Evolutionary conservation across 805 yeast species (phyloP).

Genomic region (Yarrowia sp.): DNA sequence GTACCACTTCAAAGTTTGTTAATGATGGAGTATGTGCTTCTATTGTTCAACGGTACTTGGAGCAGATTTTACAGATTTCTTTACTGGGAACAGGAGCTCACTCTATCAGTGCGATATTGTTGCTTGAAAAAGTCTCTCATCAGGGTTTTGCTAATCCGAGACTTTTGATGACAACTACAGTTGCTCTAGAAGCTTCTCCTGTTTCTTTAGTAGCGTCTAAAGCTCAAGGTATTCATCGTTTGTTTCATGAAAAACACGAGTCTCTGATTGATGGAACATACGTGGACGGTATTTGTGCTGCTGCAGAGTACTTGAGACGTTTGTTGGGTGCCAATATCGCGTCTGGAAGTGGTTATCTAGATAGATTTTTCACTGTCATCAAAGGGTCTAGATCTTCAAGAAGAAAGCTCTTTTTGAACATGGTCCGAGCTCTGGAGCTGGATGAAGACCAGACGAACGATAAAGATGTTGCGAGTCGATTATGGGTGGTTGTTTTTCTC

Average conservation of each 20-base stretch:
- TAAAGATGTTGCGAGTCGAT: conserved; percentile 31
- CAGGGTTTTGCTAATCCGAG: conserved; percentile 78
- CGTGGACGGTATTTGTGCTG: conserved; percentile 58
- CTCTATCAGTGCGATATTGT: conserved; percentile 53
- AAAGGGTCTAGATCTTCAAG: conserved; percentile 43
- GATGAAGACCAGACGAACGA: conserved; percentile 35
- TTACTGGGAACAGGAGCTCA: conserved; percentile 46
- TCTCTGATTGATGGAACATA: conserved; percentile 66
- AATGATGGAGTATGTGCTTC: conserved; percentile 75
- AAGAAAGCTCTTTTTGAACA: conserved; percentile 44
- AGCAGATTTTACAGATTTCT: conserved; percentile 49
- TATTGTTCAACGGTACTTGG: conserved; percentile 60
- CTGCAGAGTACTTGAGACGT: conserved; percentile 47
- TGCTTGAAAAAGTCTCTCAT: conserved; percentile 54
- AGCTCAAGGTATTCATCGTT: conserved; percentile 54
- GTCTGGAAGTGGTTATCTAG: conserved; percentile 41
- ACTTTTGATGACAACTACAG: conserved; percentile 61
- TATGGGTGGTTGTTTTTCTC: conserved; percentile 41
- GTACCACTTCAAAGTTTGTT: conserved; percentile 48
- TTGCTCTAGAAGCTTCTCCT: conserved; percentile 64
- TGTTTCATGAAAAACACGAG: conserved; percentile 64
- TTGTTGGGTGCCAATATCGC: conserved; percentile 34
- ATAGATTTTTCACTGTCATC: conserved; percentile 46
- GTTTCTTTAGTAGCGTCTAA: conserved; percentile 44
- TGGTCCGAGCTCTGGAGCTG: conserved; percentile 40